Evolutionary conservation across 2,329 filamentous ascomycete species (phyloP), one percentile per base, ranked within the genome.

Genomic region (Xylaria sp.): DNA sequence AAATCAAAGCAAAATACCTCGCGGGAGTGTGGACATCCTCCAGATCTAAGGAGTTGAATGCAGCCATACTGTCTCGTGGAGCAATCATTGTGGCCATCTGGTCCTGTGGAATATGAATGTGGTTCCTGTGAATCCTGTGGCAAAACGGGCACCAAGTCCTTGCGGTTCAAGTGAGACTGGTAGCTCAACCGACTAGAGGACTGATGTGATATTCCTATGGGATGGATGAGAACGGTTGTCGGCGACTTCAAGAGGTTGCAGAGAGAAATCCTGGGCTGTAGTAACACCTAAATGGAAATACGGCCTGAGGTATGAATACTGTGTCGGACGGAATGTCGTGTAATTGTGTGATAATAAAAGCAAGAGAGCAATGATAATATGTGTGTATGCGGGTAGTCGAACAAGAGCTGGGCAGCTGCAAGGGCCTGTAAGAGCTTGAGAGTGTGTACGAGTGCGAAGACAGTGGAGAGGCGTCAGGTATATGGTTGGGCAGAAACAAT

Each of bases 1-100:
- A 46, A 84, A 84, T 83, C 85, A 87, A 82, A 78, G 78, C 79
- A 83, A 82, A 82, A 83, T 89, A 89, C 87, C 87, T 89, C 83
- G 86, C 83, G 78, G 88, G 84, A 77, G 85, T 86, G 78, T 87
- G 84, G 81, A 87, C 85, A 81, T 89, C 86, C 79, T 88, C 86
- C 81, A 88, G 84, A 78, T 88, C 86, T 80, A 84, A 78, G 66
- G 76, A 82, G 76, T 82, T 86, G 83, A 83, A 87, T 80, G 83
- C 83, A 78, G 86, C 82, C 86, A 88, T 88, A 61, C 51, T 75
- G 76, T 82, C 83, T 78, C 81, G 83, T 75, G 83, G 77, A 79
- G 83, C 79, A 79, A 83, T 80, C 80, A 85, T 79, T 78, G 83
- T 80, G 82, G 84, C 83, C 84, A 86, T 86, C 36, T 79, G 79